Evolutionary conservation across 306 rosid genomes (phyloP).

Genomic region (Cucumis cinereus): DNA sequence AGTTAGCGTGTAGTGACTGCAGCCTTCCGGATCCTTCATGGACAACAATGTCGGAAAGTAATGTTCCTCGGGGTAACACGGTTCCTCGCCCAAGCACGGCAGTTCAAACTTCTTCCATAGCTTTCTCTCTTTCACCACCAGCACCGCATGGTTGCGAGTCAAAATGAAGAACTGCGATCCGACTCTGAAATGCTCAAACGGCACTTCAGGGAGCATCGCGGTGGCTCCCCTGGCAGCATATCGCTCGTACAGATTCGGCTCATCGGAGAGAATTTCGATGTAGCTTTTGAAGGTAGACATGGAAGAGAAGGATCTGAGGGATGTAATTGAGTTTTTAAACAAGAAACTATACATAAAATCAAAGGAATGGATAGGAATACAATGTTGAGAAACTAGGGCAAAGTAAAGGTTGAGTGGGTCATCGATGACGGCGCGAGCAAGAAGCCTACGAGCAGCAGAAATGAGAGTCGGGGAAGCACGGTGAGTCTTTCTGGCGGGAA

Average conservation of each 20-base stretch:
- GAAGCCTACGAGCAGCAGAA: slow-evolving; percentile 46
- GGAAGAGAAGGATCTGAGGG: neutral
- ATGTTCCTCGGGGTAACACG: slow-evolving; percentile 62
- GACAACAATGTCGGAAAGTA: slow-evolving; percentile 55
- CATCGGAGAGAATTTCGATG: slow-evolving; percentile 49
- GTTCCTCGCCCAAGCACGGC: slow-evolving; percentile 30
- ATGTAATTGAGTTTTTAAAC: neutral
- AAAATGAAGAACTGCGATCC: slow-evolving; percentile 51
- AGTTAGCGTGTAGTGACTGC: slow-evolving; percentile 46
- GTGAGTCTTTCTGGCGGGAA: slow-evolving; percentile 26
- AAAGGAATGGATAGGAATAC: slow-evolving; percentile 46
- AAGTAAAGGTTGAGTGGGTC: slow-evolving; percentile 42
- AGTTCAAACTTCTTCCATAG: slow-evolving; percentile 45
- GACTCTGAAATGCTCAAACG: slow-evolving; percentile 32
- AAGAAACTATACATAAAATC: slow-evolving; percentile 26
- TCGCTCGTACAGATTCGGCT: slow-evolving; percentile 29
- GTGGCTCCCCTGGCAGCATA: slow-evolving; percentile 35
- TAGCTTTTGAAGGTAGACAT: slow-evolving; percentile 11
- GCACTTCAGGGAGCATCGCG: slow-evolving; percentile 45
- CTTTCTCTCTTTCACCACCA: slow-evolving; percentile 28
- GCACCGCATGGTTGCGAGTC: slow-evolving; percentile 26
- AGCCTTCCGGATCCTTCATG: slow-evolving; percentile 40
- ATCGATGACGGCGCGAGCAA: slow-evolving; percentile 36
- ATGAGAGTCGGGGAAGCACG: slow-evolving; percentile 43
- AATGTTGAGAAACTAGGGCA: slow-evolving; percentile 41